A percentile compares a stretch with the other conserved stretches of the same genome.
Conservation (phyloP, 1,284 basidiomycete genomes). For the Cryptococcus hybrid region DNA sequence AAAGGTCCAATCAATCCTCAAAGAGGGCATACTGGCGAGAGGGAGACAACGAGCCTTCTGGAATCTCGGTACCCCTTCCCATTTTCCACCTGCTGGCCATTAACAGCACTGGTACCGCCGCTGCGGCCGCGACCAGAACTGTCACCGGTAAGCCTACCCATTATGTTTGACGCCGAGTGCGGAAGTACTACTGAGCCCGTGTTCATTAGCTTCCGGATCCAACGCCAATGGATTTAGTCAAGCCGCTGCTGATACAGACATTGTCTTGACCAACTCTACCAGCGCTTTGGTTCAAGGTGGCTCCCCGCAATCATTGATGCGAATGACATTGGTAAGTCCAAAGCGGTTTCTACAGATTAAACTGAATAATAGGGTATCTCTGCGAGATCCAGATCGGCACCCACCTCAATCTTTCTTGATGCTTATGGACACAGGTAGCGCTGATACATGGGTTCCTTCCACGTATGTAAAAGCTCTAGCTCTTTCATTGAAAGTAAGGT, state of each 20-base stretch:
- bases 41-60: neutral
- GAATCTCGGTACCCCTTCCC: neutral
- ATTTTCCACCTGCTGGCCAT: neutral
- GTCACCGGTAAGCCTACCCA: conserved; percentile 1
- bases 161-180: neutral
- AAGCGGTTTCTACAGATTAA: neutral
- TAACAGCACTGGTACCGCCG: neutral
- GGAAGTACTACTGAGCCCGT: no score
- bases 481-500: no score
- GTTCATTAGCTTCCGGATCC: conserved; percentile 11
- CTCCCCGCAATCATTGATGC: conserved; percentile 21
- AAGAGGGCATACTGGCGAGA: conserved; percentile 7
- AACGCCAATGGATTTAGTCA: conserved; percentile 21
- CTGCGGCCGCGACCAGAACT: neutral
- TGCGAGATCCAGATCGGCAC: conserved; percentile 74
- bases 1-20: neutral
- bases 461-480: conserved; percentile 8
- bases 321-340: conserved; percentile 20
- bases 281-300: conserved; percentile 14
- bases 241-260: conserved; percentile 7
- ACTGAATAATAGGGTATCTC: conserved; percentile 56
- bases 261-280: conserved; percentile 10
- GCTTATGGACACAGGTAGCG: conserved; percentile 81
- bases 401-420: conserved; percentile 68
- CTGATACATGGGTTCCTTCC: conserved; percentile 76